Evolutionary conservation across 2,329 filamentous ascomycete species (phyloP).

Genomic region (Aphanoascus verrucosus): DNA sequence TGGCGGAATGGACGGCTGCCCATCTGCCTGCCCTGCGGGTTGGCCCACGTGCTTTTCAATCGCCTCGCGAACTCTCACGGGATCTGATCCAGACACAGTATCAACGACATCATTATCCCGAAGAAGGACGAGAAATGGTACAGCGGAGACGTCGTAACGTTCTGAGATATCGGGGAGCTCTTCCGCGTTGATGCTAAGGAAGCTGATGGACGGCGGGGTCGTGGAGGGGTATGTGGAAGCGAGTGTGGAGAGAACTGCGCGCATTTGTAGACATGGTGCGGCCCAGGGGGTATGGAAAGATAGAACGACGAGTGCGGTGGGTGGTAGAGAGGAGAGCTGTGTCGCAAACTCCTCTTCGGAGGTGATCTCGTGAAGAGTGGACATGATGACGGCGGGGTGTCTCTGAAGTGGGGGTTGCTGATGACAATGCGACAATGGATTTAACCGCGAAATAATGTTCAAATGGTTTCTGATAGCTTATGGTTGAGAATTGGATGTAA

Average conservation of each 20-base stretch:
- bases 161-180: conserved; percentile 87
- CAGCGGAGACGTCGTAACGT: conserved; percentile 84
- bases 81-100: conserved; percentile 81
- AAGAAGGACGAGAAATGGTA: conserved; percentile 81
- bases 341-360: conserved; percentile 62
- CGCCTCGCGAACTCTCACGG: conserved; percentile 68
- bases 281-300: conserved; percentile 98
- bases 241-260: conserved; percentile 70
- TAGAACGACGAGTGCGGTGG: conserved; percentile 65
- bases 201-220: conserved; percentile 58
- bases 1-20: conserved; percentile 30
- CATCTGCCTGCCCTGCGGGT: conserved; percentile 25
- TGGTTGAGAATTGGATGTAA: background rate
- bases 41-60: conserved; percentile 64
- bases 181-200: conserved; percentile 88
- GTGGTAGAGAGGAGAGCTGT: conserved; percentile 54
- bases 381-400: conserved; percentile 44
- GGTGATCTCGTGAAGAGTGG: conserved; percentile 65
- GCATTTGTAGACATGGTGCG: conserved; percentile 90
- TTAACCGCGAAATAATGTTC: background rate
- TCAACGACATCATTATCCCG: conserved; percentile 66
- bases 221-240: conserved; percentile 71
- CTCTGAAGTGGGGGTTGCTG: background rate
- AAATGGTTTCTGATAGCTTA: background rate
- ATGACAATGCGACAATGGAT: background rate